Conservation (phyloP, 1,284 basidiomycete species). For the Phellopilus nigrolimitatus region DNA sequence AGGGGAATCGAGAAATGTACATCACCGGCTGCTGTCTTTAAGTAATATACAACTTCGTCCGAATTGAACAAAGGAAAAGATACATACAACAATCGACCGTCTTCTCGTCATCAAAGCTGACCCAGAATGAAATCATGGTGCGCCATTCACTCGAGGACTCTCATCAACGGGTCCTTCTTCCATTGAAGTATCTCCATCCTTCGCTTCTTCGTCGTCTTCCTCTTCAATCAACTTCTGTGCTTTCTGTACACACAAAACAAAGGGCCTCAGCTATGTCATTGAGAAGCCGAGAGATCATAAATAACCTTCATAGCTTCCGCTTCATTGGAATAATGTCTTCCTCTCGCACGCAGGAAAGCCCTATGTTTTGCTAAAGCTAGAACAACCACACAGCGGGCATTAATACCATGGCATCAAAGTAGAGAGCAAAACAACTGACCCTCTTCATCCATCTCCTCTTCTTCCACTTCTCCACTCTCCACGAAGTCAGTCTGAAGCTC, state of each 20-base stretch:
- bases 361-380: slow-evolving; percentile 77
- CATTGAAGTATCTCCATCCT: slow-evolving; percentile 28
- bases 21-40: too few relatives aligned
- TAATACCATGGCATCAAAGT: too few relatives aligned
- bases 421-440: slow-evolving; percentile 40
- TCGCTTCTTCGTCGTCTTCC: slow-evolving; percentile 56
- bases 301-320: slow-evolving; percentile 87
- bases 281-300: slow-evolving; percentile 15
- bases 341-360: slow-evolving; percentile 77
- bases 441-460: slow-evolving; percentile 85
- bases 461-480: slow-evolving; percentile 61
- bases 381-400: too few relatives aligned
- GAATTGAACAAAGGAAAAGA: too few relatives aligned
- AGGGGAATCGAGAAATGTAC: too few relatives aligned
- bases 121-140: slow-evolving; percentile 3
- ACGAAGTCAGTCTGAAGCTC: slow-evolving; percentile 44
- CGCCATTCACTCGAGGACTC: slow-evolving; percentile 1
- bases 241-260: slow-evolving; percentile 38
- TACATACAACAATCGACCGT: not conserved
- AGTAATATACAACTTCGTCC: too few relatives aligned
- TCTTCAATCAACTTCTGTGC: slow-evolving; percentile 61
- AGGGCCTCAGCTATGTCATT: slow-evolving; percentile 7
- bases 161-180: slow-evolving; percentile 15
- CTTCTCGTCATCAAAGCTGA: not conserved
- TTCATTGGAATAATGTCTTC: slow-evolving; percentile 86